Conservation (phyloP, 2,329 filamentous ascomycete species). For the Arachnomyces sp. region DNA sequence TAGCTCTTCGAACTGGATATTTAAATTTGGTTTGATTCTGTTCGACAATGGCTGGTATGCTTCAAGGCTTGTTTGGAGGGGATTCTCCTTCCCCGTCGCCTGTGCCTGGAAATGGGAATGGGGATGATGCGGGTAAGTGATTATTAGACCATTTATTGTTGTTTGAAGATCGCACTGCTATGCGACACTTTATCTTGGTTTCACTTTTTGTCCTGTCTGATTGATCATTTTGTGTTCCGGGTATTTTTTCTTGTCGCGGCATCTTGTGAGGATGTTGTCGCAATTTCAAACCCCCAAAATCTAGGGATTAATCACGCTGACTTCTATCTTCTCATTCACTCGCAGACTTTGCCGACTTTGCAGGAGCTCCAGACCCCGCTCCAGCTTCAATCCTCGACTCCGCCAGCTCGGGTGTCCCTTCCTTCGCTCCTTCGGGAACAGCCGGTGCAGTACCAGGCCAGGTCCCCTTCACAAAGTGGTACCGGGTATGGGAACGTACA, state of each 20-base stretch:
- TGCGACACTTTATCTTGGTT: no score
- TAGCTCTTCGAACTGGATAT: no score
- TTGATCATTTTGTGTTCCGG: no score
- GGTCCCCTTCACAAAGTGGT: constrained; percentile 83
- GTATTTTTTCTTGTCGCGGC: no score
- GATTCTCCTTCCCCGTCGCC: constrained; percentile 18
- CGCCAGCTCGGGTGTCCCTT: constrained; percentile 32
- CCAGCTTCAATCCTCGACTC: constrained; percentile 33
- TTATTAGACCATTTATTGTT: neutral
- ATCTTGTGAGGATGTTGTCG: no score
- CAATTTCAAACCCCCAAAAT: no score
- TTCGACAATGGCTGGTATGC: constrained; percentile 29
- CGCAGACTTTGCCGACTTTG: constrained; percentile 11
- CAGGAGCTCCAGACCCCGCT: constrained; percentile 5
- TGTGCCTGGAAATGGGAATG: no score
- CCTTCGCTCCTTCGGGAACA: constrained; percentile 30
- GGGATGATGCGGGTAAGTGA: no score
- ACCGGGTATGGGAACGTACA: constrained; percentile 89
- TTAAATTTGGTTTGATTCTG: constrained; percentile 7
- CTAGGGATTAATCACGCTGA: no score
- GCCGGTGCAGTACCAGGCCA: constrained; percentile 34
- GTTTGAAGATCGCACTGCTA: constrained; percentile 70
- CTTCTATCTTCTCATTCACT: no score
- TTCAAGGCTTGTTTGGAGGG: constrained; percentile 34
- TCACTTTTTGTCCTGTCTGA: constrained; percentile 12